These are phyloP conservation scores for Boletellus sp. DNA, from an alignment of 768 basidiomycete species.

Conservation along the genomic window DNA sequence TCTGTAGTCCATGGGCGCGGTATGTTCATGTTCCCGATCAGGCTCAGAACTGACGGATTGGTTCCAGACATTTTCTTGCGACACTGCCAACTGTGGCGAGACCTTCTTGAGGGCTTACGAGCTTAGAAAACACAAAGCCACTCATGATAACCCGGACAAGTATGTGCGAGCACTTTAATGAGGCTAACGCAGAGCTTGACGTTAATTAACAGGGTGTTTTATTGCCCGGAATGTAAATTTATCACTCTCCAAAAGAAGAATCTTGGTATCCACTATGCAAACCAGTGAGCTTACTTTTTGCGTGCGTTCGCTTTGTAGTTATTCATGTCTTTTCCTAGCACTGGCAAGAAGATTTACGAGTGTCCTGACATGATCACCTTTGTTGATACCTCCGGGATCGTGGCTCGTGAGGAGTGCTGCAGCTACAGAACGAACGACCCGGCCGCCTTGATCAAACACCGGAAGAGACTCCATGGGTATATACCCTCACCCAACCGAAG, in stretches of 20 bases:
- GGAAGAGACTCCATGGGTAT: slow-evolving; percentile 20
- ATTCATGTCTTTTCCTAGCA: slow-evolving; percentile 9
- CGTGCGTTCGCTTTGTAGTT: not conserved
- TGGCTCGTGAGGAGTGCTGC: slow-evolving; percentile 3
- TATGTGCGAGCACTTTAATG: not conserved
- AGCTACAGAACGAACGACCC: slow-evolving; percentile 24
- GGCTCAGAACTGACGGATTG: not conserved
- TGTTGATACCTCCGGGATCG: not conserved
- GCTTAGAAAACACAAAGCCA: slow-evolving; percentile 9
- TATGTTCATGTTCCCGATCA: not conserved
- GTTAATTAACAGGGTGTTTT: slow-evolving; percentile 2
- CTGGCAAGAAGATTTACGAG: slow-evolving; percentile 14
- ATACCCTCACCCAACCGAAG: slow-evolving; percentile 9
- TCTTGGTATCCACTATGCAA: slow-evolving; percentile 13
- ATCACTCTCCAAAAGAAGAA: slow-evolving; percentile 19
- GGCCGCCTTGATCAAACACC: slow-evolving; percentile 23
- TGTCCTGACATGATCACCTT: slow-evolving; percentile 6
- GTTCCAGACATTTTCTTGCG: slow-evolving; percentile 3
- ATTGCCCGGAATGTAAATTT: slow-evolving; percentile 17
- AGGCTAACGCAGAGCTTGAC: not conserved
- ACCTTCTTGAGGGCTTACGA: slow-evolving; percentile 5
- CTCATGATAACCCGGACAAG: slow-evolving; percentile 8
- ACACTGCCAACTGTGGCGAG: not conserved
- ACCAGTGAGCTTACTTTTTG: slow-evolving; percentile 13
- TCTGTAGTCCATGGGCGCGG: slow-evolving; percentile 8